Evolutionary conservation across 345 rosid genomes (phyloP).

Genomic region (Bruguiera gymnorhiza): DNA sequence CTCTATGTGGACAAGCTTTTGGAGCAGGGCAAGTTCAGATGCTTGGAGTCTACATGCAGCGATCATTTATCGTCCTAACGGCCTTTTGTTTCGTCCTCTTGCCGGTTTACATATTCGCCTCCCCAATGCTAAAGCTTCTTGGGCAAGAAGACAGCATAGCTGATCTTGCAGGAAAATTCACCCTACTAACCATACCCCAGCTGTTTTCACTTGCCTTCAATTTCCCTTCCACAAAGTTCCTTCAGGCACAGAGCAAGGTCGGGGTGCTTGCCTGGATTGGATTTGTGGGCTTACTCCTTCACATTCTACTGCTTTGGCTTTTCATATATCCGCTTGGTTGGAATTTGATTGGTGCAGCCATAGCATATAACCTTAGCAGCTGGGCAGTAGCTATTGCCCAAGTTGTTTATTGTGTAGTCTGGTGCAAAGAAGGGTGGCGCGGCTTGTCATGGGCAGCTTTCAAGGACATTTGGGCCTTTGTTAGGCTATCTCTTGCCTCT

Average conservation of each 20-base stretch:
- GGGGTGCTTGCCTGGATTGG: constrained; percentile 55
- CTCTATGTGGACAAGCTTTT: constrained; percentile 88
- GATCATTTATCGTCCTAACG: constrained; percentile 65
- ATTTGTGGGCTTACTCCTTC: constrained; percentile 36
- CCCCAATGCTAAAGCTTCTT: constrained; percentile 54
- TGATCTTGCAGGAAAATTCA: constrained; percentile 54
- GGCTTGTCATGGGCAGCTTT: constrained; percentile 67
- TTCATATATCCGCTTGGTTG: constrained; percentile 39
- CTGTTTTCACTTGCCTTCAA: constrained; percentile 60
- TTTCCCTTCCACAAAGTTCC: constrained; percentile 67
- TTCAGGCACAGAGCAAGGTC: constrained; percentile 81
- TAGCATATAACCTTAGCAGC: constrained; percentile 48
- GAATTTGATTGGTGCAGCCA: constrained; percentile 67
- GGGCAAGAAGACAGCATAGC: constrained; percentile 60
- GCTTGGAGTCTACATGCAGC: constrained; percentile 79
- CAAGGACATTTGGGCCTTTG: constrained; percentile 65
- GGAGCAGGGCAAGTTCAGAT: constrained; percentile 73
- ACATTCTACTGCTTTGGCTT: constrained; percentile 45
- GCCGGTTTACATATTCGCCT: constrained; percentile 60
- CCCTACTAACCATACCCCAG: constrained; percentile 51
- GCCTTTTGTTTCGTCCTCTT: constrained; percentile 41
- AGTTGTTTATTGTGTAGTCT: constrained; percentile 45
- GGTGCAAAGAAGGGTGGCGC: constrained; percentile 64
- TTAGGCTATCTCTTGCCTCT: constrained; percentile 70
- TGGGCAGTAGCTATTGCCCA: constrained; percentile 51